Percentiles rank a stretch among this genome's conserved stretches.
These are phyloP conservation scores for Cryptococcus sp. DNA, from an alignment of 1,284 basidiomycete genomes.

Conservation along the genomic window DNA sequence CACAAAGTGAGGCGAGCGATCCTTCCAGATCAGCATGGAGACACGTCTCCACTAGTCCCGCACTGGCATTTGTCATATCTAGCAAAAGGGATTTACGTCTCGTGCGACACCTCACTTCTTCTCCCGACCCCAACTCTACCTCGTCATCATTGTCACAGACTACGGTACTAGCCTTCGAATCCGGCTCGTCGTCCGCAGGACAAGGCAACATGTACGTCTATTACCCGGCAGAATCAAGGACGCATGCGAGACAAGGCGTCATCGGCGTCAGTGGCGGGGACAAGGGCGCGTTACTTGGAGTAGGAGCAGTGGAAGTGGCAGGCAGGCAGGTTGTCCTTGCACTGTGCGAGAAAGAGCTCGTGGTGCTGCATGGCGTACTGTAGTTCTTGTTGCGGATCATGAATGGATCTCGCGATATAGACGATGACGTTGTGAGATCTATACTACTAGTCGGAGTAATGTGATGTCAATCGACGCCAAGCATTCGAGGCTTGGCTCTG, in stretches of 20 bases:
- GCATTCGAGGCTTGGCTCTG: too few relatives aligned
- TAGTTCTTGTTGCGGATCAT: not conserved
- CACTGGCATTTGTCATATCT: constrained; percentile 88
- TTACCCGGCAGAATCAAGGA: constrained; percentile 57
- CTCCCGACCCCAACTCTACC: constrained; percentile 7
- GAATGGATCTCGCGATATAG: not conserved
- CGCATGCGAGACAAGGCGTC: constrained; percentile 74
- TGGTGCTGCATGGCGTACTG: constrained; percentile 62
- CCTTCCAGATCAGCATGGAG: constrained; percentile 62
- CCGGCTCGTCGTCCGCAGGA: constrained; percentile 58
- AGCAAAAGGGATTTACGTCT: constrained; percentile 88
- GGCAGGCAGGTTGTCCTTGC: constrained; percentile 62
- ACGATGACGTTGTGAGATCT: too few relatives aligned
- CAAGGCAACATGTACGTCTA: constrained; percentile 79
- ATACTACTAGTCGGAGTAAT: too few relatives aligned
- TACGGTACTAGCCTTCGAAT: constrained; percentile 75
- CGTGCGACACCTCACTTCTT: constrained; percentile 64
- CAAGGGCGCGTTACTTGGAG: constrained; percentile 76
- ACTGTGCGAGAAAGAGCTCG: constrained; percentile 74
- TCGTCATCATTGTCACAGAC: constrained; percentile 14
- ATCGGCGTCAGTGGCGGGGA: constrained; percentile 66
- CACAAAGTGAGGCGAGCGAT: constrained; percentile 25
- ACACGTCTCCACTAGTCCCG: constrained; percentile 79
- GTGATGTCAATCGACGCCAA: too few relatives aligned
- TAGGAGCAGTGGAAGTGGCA: constrained; percentile 59